phyloP scores from a whole-genome alignment of 441 rosid genomes.

The Jatropha podagrica region DNA sequence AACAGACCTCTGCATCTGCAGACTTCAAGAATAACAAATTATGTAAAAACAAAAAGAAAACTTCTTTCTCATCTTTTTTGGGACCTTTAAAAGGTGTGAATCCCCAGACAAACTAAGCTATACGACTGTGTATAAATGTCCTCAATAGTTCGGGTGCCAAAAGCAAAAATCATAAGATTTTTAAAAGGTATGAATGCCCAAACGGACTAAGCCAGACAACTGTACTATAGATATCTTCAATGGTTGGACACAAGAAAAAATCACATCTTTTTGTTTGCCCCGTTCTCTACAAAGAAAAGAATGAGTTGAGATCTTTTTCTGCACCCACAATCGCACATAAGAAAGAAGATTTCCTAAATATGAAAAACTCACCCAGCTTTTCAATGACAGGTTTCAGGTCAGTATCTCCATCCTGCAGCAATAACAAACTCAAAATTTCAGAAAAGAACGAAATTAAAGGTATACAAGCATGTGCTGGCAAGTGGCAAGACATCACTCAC shows the following conservation, averaged over 20 bases:
- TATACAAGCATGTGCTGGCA: constrained; percentile 11
- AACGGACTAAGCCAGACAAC: neutral
- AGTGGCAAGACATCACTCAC: constrained; percentile 42
- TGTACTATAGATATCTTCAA: neutral
- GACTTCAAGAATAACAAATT: neutral
- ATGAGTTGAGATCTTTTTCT: neutral
- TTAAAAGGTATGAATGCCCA: neutral
- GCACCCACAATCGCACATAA: neutral
- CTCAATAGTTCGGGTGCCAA: neutral
- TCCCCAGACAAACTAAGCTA: neutral
- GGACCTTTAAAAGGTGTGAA: neutral
- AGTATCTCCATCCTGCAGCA: constrained; percentile 40
- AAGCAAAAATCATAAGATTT: neutral
- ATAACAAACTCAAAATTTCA: constrained; percentile 21
- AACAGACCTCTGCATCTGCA: neutral
- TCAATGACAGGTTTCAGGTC: constrained; percentile 51
- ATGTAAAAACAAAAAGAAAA: neutral
- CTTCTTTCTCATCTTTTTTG: neutral
- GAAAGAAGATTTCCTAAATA: neutral
- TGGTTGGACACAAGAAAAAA: neutral
- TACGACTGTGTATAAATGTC: neutral
- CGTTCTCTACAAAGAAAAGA: neutral
- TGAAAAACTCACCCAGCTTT: constrained; percentile 61
- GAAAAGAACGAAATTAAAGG: constrained; percentile 13
- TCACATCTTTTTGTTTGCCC: neutral